Percentiles rank a stretch among this genome's conserved stretches.
Evolutionary conservation across 2,329 filamentous ascomycete genomes (phyloP).

Genomic region (Penicillium sp.): DNA sequence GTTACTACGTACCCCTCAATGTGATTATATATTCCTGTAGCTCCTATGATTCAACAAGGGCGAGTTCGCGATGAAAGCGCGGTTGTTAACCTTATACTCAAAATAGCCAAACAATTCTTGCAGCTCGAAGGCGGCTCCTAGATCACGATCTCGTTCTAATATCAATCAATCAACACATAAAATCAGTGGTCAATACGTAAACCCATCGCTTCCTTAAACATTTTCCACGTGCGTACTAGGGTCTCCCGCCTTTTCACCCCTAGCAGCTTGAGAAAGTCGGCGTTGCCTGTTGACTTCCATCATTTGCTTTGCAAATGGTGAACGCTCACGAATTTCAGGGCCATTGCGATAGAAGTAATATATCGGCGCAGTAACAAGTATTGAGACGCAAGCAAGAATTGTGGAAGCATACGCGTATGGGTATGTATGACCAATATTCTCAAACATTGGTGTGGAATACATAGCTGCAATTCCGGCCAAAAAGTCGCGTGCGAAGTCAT

Average conservation of each 20-base stretch:
- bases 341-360: constrained; percentile 63
- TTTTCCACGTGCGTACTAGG: background rate
- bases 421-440: background rate
- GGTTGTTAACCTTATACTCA: no score
- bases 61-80: no score
- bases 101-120: no score
- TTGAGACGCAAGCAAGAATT: constrained; percentile 58
- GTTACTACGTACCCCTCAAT: no score
- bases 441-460: constrained; percentile 51
- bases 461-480: constrained; percentile 62
- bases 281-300: background rate
- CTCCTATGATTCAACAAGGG: no score
- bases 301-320: constrained; percentile 55
- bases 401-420: constrained; percentile 54
- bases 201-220: background rate
- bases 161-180: background rate
- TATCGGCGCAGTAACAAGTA: constrained; percentile 57
- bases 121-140: no score
- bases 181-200: background rate
- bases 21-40: no score
- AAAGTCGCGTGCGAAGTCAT: constrained; percentile 64
- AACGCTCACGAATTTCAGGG: constrained; percentile 53
- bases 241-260: background rate
- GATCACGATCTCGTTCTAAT: no score
- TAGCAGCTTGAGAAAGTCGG: background rate